A percentile compares a stretch with the other conserved stretches of the same genome.
Evolutionary conservation across 2,329 filamentous ascomycete genomes (phyloP).

Genomic region (Hymenoscyphus infarciens): DNA sequence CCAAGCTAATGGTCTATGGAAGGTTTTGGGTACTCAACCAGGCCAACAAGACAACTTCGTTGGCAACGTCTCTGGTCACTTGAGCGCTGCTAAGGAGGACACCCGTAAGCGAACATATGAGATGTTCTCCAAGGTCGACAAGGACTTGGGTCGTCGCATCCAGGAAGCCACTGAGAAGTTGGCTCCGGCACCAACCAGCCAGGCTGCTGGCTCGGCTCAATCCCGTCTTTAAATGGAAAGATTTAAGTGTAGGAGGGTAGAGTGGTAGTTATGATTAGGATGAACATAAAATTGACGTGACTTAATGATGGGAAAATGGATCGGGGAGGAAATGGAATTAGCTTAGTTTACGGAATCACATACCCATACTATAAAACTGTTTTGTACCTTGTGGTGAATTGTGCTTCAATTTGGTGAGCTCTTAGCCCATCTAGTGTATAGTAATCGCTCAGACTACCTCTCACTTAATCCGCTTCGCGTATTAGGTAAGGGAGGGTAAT

Average conservation of each 20-base stretch:
- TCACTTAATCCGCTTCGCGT: too few relatives aligned
- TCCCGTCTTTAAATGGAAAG: constrained; percentile 13
- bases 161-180: constrained; percentile 48
- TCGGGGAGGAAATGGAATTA: not conserved
- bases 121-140: constrained; percentile 57
- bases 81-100: constrained; percentile 50
- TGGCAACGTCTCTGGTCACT: constrained; percentile 54
- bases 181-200: constrained; percentile 24
- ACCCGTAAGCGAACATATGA: constrained; percentile 56
- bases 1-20: constrained; percentile 36
- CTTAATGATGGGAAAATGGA: not conserved
- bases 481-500: too few relatives aligned
- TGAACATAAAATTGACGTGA: not conserved
- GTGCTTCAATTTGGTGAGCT: not conserved
- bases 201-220: constrained; percentile 20
- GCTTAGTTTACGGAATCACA: not conserved
- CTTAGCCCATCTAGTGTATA: too few relatives aligned
- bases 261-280: not conserved
- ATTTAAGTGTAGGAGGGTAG: not conserved
- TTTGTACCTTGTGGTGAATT: not conserved
- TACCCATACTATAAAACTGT: not conserved
- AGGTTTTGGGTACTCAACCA: constrained; percentile 40
- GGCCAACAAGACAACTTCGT: constrained; percentile 62
- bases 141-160: constrained; percentile 50
- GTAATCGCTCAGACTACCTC: too few relatives aligned